phyloP scores from a whole-genome alignment of 805 yeast genomes.

The Pichia sporocuriosa region DNA sequence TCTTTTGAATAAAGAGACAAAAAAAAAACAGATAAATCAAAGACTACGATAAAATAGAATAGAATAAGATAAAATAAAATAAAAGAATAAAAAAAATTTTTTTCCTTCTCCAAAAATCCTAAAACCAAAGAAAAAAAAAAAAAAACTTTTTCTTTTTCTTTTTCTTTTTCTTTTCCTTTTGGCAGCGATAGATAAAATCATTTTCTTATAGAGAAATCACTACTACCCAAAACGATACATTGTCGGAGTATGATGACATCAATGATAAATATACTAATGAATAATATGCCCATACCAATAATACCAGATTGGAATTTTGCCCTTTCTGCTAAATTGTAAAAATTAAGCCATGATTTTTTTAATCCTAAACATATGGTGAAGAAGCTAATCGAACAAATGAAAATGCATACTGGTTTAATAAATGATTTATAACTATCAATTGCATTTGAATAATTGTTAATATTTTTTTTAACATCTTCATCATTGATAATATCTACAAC shows the following conservation, averaged over 20 bases:
- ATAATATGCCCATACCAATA: constrained; percentile 4
- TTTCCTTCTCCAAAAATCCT: too few species aligned
- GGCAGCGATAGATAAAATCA: neutral
- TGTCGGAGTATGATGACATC: neutral
- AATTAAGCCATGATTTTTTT: constrained; percentile 4
- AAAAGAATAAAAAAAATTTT: too few species aligned
- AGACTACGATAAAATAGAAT: neutral
- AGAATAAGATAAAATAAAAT: too few species aligned
- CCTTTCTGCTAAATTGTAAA: constrained; percentile 3
- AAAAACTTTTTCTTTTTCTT: too few species aligned
- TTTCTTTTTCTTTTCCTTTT: too few species aligned
- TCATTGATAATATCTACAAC: neutral
- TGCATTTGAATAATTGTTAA: too few species aligned
- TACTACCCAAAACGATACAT: constrained; percentile 1
- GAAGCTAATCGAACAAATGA: constrained; percentile 1
- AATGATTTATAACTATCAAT: neutral
- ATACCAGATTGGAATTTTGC: constrained; percentile 4
- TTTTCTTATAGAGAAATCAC: neutral
- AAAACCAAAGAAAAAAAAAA: too few species aligned
- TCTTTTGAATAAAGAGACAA: neutral
- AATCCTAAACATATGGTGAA: neutral
- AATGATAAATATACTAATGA: neutral
- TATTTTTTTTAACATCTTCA: too few species aligned
- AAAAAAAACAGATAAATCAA: neutral
- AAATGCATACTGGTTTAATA: constrained; percentile 1